Evolutionary conservation across 352 stramenopile species (phyloP), one percentile per base, ranked within the genome.

Genomic region (Pythium periplocum): DNA sequence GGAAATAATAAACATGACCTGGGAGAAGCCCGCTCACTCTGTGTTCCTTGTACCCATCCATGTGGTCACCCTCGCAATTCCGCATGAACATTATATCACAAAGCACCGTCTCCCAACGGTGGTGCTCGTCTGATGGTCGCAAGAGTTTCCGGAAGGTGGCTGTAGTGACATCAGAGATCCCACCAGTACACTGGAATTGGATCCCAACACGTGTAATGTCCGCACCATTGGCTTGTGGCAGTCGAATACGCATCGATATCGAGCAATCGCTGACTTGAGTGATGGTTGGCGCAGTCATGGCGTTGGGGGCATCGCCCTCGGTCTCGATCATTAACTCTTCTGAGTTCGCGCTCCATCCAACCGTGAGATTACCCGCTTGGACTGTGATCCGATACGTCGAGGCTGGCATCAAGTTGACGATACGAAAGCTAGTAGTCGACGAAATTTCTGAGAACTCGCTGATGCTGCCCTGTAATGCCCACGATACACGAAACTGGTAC

Each of bases 1-100:
- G 70, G 46, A 82, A 78, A 52, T 74, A 77, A 37, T 86, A 86
- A 5, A 83, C 60, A 4, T 66, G 64, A 2, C 75, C 75, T 1
- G 73, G 70, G 1, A 64, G 11, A 4, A 86, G 55, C 1, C 70
- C 73, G 3, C 45, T 56, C 0, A 71, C 59, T 1, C 53, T 26
- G 45, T 77, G 70, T 34, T 80, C 57, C 37, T 68, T 75, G 45
- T 59, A 57, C 8, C 41, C 48, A 5, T 67, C 64, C 4, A 45
- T 12, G 2, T n/a, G 34, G 4, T 45, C 48, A 30, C 53, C 47
- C 12, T 69, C 66, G 30, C 37, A 67, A 42, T 55, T 64, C 4
- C 55, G 57, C 55, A 79, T 59, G 0, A 51, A 30, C n/a, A 48
- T 26, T 0, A 64, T 53, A 11, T 79, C 64, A 17, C 61, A 72